Evolutionary conservation across 176 grass and related monocot genomes (phyloP).

Genomic region (Oryza meridionalis): DNA sequence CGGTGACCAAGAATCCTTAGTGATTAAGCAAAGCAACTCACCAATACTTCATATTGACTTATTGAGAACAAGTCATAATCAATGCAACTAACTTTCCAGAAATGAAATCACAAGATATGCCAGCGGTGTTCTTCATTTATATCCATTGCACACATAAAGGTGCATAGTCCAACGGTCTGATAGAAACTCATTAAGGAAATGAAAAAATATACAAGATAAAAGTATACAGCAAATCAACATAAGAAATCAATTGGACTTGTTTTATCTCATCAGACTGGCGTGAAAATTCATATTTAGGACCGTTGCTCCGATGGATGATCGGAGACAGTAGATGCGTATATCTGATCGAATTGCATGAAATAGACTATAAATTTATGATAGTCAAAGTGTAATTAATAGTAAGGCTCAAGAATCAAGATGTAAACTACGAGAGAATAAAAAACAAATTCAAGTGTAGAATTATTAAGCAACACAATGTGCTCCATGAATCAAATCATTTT

Average conservation of each 20-base stretch:
- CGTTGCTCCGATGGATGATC: no score
- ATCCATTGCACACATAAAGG: not conserved
- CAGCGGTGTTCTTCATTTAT: not conserved
- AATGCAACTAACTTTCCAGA: not conserved
- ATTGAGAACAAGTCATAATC: not conserved
- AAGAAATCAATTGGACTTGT: not conserved
- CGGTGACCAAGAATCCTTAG: not conserved
- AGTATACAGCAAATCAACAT: not conserved
- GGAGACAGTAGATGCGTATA: no score
- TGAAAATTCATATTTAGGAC: no score
- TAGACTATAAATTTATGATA: no score
- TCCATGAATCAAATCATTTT: slow-evolving; percentile 38
- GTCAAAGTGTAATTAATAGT: not conserved
- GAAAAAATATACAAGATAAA: slow-evolving; percentile 6
- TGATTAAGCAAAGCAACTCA: slow-evolving; percentile 2
- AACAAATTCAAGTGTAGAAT: slow-evolving; percentile 2
- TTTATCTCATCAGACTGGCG: not conserved
- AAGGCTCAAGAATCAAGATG: slow-evolving; percentile 3
- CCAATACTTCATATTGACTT: not conserved
- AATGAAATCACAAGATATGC: slow-evolving; percentile 7
- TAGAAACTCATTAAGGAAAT: not conserved
- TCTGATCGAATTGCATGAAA: no score
- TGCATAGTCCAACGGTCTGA: slow-evolving; percentile 19
- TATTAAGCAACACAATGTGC: not conserved
- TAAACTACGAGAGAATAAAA: slow-evolving; percentile 15